A percentile compares a stretch with the other conserved stretches of the same genome.
phyloP scores from a whole-genome alignment of 208 protist genomes.

The Acanthamoeba healyi region DNA sequence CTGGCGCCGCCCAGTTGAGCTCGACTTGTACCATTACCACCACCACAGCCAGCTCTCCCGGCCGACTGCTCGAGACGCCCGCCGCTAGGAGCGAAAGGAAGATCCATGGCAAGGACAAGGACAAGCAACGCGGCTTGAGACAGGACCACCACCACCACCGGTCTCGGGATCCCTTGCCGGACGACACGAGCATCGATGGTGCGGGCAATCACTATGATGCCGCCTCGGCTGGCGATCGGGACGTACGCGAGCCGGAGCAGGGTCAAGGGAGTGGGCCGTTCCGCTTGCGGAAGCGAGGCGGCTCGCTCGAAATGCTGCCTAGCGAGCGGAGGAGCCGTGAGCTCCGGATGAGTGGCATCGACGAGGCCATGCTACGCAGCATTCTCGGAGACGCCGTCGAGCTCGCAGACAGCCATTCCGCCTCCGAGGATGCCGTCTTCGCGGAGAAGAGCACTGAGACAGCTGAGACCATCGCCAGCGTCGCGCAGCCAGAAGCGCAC shows the following conservation, averaged over 20 bases:
- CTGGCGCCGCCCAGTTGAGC: background rate
- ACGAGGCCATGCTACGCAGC: constrained; percentile 19
- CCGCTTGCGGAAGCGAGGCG: background rate
- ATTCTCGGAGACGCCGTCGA: background rate
- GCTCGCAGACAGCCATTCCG: too few species aligned
- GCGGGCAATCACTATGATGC: background rate
- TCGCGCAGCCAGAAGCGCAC: too few species aligned
- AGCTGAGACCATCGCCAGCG: background rate
- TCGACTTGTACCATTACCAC: background rate
- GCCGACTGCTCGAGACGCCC: too few species aligned
- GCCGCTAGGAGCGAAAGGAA: too few species aligned
- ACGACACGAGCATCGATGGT: background rate
- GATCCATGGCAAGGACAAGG: background rate
- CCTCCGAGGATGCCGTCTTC: too few species aligned
- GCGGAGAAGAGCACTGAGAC: background rate
- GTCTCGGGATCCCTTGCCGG: background rate
- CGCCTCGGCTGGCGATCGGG: too few species aligned
- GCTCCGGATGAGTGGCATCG: constrained; percentile 27
- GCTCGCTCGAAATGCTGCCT: constrained; percentile 2
- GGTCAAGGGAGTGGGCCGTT: background rate
- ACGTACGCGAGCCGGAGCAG: background rate
- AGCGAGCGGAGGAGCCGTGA: constrained; percentile 43
- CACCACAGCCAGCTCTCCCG: background rate
- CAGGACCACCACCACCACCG: background rate
- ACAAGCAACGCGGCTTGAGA: background rate